Conservation (phyloP, 495 filamentous ascomycete species). For the Lentithecium fluviatile region DNA sequence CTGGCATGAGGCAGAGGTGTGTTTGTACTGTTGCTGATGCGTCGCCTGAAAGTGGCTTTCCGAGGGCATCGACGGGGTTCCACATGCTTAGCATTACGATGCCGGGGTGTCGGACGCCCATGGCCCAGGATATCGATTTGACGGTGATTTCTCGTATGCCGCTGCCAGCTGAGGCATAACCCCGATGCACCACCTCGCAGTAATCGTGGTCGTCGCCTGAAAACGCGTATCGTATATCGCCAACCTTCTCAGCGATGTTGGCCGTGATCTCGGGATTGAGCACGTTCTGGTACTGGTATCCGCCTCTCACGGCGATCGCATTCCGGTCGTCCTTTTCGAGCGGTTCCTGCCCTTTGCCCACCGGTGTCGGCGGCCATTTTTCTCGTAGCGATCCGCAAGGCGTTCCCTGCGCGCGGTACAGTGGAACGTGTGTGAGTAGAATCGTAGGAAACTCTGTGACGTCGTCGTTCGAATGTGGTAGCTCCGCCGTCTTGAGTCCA, state of each 20-base stretch:
- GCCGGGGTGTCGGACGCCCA: conserved; percentile 90
- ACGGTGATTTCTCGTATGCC: conserved; percentile 87
- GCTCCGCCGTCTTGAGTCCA: conserved; percentile 23
- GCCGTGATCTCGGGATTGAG: conserved; percentile 70
- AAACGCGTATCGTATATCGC: conserved; percentile 77
- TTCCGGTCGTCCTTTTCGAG: conserved; percentile 71
- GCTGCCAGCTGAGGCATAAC: conserved; percentile 59
- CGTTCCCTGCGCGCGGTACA: conserved; percentile 76
- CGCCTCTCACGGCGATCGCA: conserved; percentile 68
- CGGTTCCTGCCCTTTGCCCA: conserved; percentile 55
- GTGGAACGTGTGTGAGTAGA: conserved; percentile 84
- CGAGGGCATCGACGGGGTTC: conserved; percentile 74
- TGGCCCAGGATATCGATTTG: conserved; percentile 89
- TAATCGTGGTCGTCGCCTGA: conserved; percentile 99
- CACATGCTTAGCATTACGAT: conserved; percentile 86
- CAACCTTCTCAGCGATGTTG: conserved; percentile 43
- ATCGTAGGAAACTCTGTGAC: conserved; percentile 69
- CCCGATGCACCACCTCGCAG: conserved; percentile 78
- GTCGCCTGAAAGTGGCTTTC: conserved; percentile 50
- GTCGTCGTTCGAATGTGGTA: conserved; percentile 34
- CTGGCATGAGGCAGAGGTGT: conserved; percentile 87
- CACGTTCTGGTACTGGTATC: conserved; percentile 98
- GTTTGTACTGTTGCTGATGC: conserved; percentile 66
- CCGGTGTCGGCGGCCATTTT: conserved; percentile 67
- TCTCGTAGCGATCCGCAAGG: conserved; percentile 91